These are phyloP conservation scores for Phytophthora foliorum DNA, from an alignment of 352 stramenopile genomes.

Conservation along the genomic window DNA sequence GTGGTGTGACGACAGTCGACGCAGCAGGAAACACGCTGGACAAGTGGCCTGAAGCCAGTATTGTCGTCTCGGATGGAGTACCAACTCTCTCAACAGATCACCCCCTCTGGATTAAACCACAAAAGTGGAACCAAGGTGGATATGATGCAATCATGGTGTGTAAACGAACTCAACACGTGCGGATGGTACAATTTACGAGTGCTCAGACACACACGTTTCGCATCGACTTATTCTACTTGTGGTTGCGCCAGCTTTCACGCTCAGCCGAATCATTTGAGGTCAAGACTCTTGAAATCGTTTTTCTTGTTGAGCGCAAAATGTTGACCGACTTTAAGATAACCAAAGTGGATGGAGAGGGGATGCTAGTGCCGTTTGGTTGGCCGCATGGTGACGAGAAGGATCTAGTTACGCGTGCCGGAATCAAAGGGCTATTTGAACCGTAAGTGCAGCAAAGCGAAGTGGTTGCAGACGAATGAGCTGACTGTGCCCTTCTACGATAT, in stretches of 20 bases:
- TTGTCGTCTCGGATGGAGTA: slow-evolving; percentile 15
- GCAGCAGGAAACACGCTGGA: slow-evolving; percentile 9
- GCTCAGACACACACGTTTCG: slow-evolving; percentile 13
- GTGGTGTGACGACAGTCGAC: slow-evolving; percentile 3
- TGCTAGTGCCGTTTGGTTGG: slow-evolving; percentile 10
- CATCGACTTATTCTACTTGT: slow-evolving; percentile 14
- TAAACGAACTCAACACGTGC: slow-evolving; percentile 13
- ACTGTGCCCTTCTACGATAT: no score
- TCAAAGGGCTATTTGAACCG: no score
- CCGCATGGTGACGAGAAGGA: slow-evolving; percentile 4
- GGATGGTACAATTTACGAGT: slow-evolving; percentile 20
- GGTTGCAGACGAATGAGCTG: no score
- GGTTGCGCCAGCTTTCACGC: slow-evolving; percentile 6
- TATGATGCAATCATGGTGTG: slow-evolving; percentile 30
- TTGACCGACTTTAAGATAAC: slow-evolving; percentile 1
- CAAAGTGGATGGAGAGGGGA: slow-evolving; percentile 3
- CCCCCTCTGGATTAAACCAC: slow-evolving; percentile 26
- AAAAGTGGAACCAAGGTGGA: slow-evolving; percentile 23
- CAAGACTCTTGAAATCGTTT: slow-evolving; percentile 19
- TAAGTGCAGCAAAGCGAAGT: no score
- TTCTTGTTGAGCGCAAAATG: slow-evolving; percentile 8
- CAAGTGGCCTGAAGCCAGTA: background rate
- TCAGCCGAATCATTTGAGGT: slow-evolving; percentile 11
- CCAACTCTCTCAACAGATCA: background rate
- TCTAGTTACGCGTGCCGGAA: no score